Evolutionary conservation across 257 asterid species (phyloP), one percentile per base, ranked within the genome.

Genomic region (Solanum pimpinellifolium): DNA sequence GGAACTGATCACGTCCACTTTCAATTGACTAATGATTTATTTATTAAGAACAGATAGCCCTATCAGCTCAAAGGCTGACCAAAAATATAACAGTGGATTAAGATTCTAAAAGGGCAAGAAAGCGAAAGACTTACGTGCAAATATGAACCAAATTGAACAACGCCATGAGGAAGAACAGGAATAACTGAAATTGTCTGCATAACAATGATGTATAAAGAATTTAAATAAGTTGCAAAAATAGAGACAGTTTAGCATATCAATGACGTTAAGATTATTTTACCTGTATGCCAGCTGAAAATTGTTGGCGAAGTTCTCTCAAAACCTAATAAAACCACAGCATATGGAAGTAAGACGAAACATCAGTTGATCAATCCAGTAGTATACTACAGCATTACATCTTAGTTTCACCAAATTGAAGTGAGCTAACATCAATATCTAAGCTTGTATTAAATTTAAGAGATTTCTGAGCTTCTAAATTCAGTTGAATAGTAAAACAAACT

Each of bases 101-200:
- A 49, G 69, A 52, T 81, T 56, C 46, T 33, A 83, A 41, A 83
- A 72, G 49, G 37, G 62, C 41, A 42, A 41, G 70, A 15, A 86
- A 62, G 83, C 56, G 82, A 42, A 69, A 80, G 29, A 90, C 94
- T 90, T 89, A 89, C 98, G 23, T 78, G 59, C 86, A 91, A 81
- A 90, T 47, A 78, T 39, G 99, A 97, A 89, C 98, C 99, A 90
- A 95, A 93, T 85, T 95, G 99, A 87, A 97, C 94, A 81, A 97
- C 96, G 3, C 99, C 99, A 80, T 94, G 98, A 44, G 99, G 99
- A 87, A 95, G 94, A 86, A 95, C 96, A 27, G 99, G 99, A 86
- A 97, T 88, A 69, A 94, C 96, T 42, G 94, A 98, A 89, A 97
- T 86, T 11, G 99, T 95, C 99, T 97, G 93, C 91, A 90, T 62